These are phyloP conservation scores for Russula earlei DNA, from an alignment of 768 basidiomycete genomes.

Conservation along the genomic window DNA sequence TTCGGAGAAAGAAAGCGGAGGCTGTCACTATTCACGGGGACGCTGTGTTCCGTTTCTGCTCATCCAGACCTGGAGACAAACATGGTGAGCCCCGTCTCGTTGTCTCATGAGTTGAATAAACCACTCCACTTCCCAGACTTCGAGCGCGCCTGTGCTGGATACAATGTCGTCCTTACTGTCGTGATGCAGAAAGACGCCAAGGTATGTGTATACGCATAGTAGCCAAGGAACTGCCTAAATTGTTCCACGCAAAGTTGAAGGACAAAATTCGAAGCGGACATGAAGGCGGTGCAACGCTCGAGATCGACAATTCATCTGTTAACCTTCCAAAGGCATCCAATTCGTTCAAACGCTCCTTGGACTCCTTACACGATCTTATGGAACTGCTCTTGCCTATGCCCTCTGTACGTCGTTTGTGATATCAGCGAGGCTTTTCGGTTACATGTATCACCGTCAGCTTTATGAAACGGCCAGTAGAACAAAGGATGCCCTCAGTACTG, in stretches of 20 bases:
- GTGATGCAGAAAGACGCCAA: not conserved
- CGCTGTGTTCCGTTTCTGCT: not conserved
- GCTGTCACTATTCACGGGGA: conserved; percentile 5
- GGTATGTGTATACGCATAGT: not conserved
- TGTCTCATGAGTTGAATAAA: not conserved
- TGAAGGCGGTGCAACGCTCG: not conserved
- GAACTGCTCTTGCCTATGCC: not conserved
- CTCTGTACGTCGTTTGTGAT: not conserved
- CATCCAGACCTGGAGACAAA: conserved; percentile 3
- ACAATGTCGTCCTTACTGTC: not conserved
- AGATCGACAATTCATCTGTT: not conserved
- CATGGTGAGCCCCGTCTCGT: not conserved
- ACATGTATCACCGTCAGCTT: not conserved
- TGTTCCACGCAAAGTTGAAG: not conserved
- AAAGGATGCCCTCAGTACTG: not conserved
- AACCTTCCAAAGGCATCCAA: conserved; percentile 5
- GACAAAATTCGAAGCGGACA: not conserved
- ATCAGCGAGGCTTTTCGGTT: not conserved
- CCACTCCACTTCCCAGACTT: not conserved
- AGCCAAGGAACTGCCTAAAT: not conserved
- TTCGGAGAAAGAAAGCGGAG: conserved; percentile 4
- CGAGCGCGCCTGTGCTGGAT: not conserved
- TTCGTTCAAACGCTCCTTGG: not conserved
- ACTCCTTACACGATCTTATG: not conserved
- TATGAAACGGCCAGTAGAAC: not conserved